phyloP scores from a whole-genome alignment of 192 early-diverging fungal genomes.

The Lobosporangium transversale region DNA sequence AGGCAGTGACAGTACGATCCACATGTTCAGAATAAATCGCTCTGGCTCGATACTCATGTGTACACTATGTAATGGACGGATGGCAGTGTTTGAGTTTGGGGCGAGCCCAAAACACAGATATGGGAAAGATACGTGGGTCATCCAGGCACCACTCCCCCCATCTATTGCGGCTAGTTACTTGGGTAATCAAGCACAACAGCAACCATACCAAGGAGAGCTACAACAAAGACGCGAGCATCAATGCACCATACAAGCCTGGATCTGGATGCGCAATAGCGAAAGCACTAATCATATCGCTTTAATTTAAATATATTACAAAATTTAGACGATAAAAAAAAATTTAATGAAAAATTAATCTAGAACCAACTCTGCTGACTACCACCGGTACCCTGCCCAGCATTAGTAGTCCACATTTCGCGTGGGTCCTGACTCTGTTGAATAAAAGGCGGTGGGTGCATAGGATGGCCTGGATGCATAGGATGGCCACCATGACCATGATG shows the following conservation, averaged over 20 bases:
- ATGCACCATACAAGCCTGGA: conserved; percentile 12
- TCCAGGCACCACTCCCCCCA: neutral
- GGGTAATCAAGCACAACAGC: neutral
- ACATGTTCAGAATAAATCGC: conserved; percentile 26
- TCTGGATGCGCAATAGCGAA: conserved; percentile 10
- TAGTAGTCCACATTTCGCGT: conserved; percentile 51
- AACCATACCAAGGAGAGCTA: neutral
- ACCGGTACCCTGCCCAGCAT: conserved; percentile 41
- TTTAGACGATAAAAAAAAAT: no score
- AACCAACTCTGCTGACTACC: conserved; percentile 50
- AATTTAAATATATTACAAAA: no score
- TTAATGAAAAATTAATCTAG: no score
- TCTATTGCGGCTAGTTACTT: no score
- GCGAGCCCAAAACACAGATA: no score
- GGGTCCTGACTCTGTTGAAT: conserved; percentile 40
- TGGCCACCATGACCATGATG: conserved; percentile 14
- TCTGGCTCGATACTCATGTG: conserved; percentile 41
- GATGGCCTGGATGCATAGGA: conserved; percentile 11
- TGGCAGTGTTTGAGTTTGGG: conserved; percentile 36
- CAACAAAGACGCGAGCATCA: neutral
- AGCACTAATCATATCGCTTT: conserved; percentile 5
- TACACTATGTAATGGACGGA: conserved; percentile 33
- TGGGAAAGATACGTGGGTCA: neutral
- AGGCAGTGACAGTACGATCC: neutral
- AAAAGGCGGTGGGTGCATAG: conserved; percentile 9